A percentile compares a stretch with the other conserved stretches of the same genome.
Conservation (phyloP, 1,284 basidiomycete species). For the Cystobasidium pallidum region DNA sequence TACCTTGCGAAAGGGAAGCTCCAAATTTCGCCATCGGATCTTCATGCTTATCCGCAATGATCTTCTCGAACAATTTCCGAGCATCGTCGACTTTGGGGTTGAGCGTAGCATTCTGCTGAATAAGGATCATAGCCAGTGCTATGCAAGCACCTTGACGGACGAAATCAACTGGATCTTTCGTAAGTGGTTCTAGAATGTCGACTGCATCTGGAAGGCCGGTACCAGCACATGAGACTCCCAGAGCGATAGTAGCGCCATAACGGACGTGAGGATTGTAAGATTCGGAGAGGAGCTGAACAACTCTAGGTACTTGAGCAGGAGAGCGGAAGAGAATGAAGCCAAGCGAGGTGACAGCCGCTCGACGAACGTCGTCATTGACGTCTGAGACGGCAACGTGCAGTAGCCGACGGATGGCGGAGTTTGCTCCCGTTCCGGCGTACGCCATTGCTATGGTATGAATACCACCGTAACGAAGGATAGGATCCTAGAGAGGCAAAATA, state of each 20-base stretch:
- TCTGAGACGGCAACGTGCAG: conserved; percentile 95
- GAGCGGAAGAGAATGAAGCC: conserved; percentile 96
- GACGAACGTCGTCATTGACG: conserved; percentile 90
- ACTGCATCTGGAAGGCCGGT: conserved; percentile 89
- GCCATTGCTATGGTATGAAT: conserved; percentile 93
- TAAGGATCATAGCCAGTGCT: conserved; percentile 90
- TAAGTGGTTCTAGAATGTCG: conserved; percentile 93
- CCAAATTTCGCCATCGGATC: conserved; percentile 97
- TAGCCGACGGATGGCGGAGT: conserved; percentile 83
- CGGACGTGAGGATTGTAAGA: conserved; percentile 98
- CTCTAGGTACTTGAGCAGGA: conserved; percentile 79
- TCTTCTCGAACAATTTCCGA: conserved; percentile 80
- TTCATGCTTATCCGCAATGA: conserved; percentile 91
- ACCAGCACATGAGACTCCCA: conserved; percentile 95
- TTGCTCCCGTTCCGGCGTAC: conserved; percentile 92
- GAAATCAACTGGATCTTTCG: conserved; percentile 93
- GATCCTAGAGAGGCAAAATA: conserved; percentile 68
- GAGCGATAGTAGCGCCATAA: conserved; percentile 89
- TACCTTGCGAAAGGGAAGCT: conserved; percentile 87
- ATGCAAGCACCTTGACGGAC: conserved; percentile 96
- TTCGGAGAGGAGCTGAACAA: conserved; percentile 92
- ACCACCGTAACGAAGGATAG: conserved; percentile 91
- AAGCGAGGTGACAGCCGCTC: conserved; percentile 89
- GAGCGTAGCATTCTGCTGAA: conserved; percentile 88
- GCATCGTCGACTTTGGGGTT: conserved; percentile 77